Base-by-base conservation (phyloP, 2,329 filamentous ascomycete species). In the Ceratocystis smalleyi region DNA sequence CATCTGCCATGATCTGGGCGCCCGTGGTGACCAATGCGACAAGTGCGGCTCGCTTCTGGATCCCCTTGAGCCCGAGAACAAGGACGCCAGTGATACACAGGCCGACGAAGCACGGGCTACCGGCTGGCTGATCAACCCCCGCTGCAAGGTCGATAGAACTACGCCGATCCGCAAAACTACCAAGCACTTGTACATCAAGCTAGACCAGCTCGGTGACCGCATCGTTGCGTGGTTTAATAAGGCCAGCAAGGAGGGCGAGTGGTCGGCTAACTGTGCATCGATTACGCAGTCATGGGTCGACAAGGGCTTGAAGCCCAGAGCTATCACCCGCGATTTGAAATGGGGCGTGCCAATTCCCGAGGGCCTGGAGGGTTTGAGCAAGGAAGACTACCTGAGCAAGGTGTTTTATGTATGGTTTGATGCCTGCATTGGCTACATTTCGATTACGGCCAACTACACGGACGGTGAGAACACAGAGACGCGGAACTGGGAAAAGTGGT, bases 341-440 rank as follows among this genome's bases (percentile, higher is more conserved):
- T 96, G 92, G 92, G 92, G 92, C 71, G 80, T 82, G 17, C 80
- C 80, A 2, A 79, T 83, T 69, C 59, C 80, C 78, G 73, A 72
- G n/a, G 72, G 74, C 59, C 69, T 79, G 32, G 74, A 78, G 12
- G 78, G 78, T 17, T 66, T 85, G 55, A 79, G 78, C 3, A 75
- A 81, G 3, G 78, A 79, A 64, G 80, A 78, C 30, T 84, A 82
- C 69, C 76, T 77, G 55, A 76, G 78, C 68, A 84, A 84, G 78
- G 92, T 96, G 67, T 84, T 96, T 69, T 96, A 96, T 71, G 91
- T 96, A 67, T 89, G 87, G 90, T 90, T 96, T 72, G 89, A 95
- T 73, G 89, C 89, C 64, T 94, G 89, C 74, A 94, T 96, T 71
- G 91, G 91, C 22, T 96, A 96, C 73, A 86, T 91, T n/a, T 95